Conservation (phyloP, 257 asterid genomes). For the Capsicum pubescens region DNA sequence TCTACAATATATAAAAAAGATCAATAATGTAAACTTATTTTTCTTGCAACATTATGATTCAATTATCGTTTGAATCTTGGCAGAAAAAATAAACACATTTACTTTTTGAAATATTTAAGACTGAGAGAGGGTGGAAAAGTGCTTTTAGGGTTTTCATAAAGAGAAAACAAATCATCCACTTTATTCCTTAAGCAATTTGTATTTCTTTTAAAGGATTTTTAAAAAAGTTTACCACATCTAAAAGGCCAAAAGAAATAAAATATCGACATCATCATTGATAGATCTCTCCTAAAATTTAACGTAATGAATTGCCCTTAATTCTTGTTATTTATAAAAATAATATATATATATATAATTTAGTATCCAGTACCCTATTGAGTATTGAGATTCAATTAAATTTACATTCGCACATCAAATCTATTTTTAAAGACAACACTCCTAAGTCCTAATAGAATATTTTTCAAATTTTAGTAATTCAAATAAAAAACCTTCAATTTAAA, state of each 20-base stretch:
- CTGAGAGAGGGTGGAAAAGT: too few species aligned
- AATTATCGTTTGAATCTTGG: neutral
- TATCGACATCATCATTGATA: neutral
- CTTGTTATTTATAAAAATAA: too few species aligned
- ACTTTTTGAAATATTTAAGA: neutral
- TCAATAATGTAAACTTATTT: neutral
- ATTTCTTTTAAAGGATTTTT: neutral
- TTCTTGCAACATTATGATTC: neutral
- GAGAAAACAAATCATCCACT: neutral
- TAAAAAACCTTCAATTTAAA: fast-evolving
- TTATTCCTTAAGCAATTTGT: conserved; percentile 25
- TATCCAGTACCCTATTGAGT: too few species aligned
- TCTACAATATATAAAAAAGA: neutral
- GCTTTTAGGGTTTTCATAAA: neutral
- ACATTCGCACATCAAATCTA: too few species aligned
- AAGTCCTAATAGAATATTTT: too few species aligned
- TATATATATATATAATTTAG: too few species aligned
- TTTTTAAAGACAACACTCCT: too few species aligned
- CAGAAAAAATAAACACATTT: neutral
- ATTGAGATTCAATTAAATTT: too few species aligned
- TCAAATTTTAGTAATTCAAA: too few species aligned
- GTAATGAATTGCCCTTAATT: neutral
- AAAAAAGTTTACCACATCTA: neutral
- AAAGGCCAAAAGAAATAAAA: neutral
- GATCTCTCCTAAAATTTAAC: neutral